Evolutionary conservation across 2,329 filamentous ascomycete species (phyloP).

Genomic region (Aulographum hederae): DNA sequence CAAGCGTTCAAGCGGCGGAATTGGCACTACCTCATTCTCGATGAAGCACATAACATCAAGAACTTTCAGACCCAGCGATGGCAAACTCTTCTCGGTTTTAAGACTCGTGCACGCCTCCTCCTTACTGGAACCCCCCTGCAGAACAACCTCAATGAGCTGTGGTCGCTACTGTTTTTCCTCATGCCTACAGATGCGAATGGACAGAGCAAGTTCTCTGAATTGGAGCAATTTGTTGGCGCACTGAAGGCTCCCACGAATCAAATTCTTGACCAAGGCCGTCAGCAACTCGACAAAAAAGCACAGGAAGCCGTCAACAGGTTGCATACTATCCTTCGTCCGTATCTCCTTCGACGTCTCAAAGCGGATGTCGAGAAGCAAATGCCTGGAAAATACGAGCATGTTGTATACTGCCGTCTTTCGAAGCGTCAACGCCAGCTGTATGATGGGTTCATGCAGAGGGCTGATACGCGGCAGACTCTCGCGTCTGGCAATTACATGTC

Average conservation of each 20-base stretch:
- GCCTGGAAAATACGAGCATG: slow-evolving; percentile 94
- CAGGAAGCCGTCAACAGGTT: slow-evolving; percentile 82
- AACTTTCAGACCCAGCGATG: slow-evolving; percentile 97
- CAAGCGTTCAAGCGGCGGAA: slow-evolving; percentile 79
- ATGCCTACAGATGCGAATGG: slow-evolving; percentile 78
- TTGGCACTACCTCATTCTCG: slow-evolving; percentile 97
- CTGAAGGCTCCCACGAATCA: slow-evolving; percentile 91
- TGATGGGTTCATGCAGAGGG: slow-evolving; percentile 83
- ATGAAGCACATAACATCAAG: slow-evolving; percentile 98
- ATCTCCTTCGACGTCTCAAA: slow-evolving; percentile 78
- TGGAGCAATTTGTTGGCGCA: slow-evolving; percentile 94
- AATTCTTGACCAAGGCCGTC: slow-evolving; percentile 83
- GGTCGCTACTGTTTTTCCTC: slow-evolving; percentile 91
- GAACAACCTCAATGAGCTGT: slow-evolving; percentile 91
- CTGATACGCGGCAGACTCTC: slow-evolving; percentile 75
- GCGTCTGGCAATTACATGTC: slow-evolving; percentile 90
- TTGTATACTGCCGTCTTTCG: slow-evolving; percentile 86
- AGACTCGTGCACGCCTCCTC: slow-evolving; percentile 70
- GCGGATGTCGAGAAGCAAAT: slow-evolving; percentile 98
- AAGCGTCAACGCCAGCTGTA: slow-evolving; percentile 92
- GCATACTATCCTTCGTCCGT: slow-evolving; percentile 84
- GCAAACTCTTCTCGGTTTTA: slow-evolving; percentile 88
- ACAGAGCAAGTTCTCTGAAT: slow-evolving; percentile 75
- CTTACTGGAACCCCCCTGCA: slow-evolving; percentile 90
- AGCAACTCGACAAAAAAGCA: slow-evolving; percentile 87